Evolutionary conservation across 1,284 basidiomycete genomes (phyloP).

Genomic region (Vanrija sp.): DNA sequence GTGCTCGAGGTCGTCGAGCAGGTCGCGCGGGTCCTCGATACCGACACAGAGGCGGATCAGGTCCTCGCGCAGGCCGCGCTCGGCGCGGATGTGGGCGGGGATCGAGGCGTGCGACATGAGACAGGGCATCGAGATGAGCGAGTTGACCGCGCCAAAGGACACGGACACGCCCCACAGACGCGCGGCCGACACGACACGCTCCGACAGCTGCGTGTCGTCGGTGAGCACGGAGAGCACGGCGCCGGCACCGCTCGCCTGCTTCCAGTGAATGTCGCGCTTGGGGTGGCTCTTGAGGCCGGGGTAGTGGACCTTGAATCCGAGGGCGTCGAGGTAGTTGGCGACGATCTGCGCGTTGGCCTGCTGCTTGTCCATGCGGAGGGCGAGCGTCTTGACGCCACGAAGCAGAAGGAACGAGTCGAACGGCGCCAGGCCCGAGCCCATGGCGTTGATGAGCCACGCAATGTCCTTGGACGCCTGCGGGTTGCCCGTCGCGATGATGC

Average conservation of each 20-base stretch:
- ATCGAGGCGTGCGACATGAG: constrained; percentile 99
- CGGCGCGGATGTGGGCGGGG: constrained; percentile 77
- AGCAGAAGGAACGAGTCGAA: constrained; percentile 95
- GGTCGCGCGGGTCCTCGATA: constrained; percentile 90
- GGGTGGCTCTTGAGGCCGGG: constrained; percentile 85
- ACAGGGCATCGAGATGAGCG: constrained; percentile 98
- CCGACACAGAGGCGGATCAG: constrained; percentile 97
- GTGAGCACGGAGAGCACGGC: constrained; percentile 95
- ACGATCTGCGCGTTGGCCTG: constrained; percentile 79
- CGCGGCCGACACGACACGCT: constrained; percentile 87
- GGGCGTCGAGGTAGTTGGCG: constrained; percentile 76
- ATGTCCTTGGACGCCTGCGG: constrained; percentile 88
- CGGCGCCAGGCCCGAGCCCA: constrained; percentile 93
- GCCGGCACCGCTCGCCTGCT: constrained; percentile 83
- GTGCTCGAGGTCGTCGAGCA: constrained; percentile 91
- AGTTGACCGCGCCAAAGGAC: constrained; percentile 97
- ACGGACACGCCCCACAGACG: constrained; percentile 97
- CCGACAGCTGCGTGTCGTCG: constrained; percentile 82
- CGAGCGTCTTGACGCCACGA: constrained; percentile 93
- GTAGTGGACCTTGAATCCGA: constrained; percentile 93
- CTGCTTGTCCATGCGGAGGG: constrained; percentile 93
- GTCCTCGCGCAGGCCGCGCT: constrained; percentile 92
- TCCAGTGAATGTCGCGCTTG: constrained; percentile 78
- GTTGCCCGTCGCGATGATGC: constrained; percentile 84
- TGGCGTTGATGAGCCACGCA: constrained; percentile 89